phyloP scores from a whole-genome alignment of 371 early-diverging fungal genomes.

The Mucor plumbeus region DNA sequence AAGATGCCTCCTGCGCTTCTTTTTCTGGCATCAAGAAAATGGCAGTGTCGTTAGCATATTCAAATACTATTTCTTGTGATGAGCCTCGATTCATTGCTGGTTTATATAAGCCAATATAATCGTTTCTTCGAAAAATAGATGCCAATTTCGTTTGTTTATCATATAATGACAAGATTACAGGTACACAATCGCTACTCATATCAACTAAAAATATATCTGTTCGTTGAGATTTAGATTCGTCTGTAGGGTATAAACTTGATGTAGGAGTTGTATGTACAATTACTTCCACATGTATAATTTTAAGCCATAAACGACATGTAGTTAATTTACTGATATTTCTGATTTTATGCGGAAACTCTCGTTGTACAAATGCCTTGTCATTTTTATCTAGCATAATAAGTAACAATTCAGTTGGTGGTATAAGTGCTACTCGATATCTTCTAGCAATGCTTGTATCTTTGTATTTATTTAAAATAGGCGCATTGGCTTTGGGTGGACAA shows the following conservation, averaged over 20 bases:
- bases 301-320: slow-evolving; percentile 39
- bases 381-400: slow-evolving; percentile 34
- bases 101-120: slow-evolving; percentile 39
- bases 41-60: slow-evolving; percentile 37
- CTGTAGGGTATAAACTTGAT: slow-evolving; percentile 9
- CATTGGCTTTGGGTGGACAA: slow-evolving; percentile 30
- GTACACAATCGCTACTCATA: slow-evolving; percentile 33
- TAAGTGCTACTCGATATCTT: slow-evolving; percentile 25
- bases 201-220: slow-evolving; percentile 42
- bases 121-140: slow-evolving; percentile 35
- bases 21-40: slow-evolving; percentile 50
- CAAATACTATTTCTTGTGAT: slow-evolving; percentile 30
- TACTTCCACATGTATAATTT: slow-evolving; percentile 42
- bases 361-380: slow-evolving; percentile 35
- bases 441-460: slow-evolving; percentile 16
- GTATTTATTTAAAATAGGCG: slow-evolving; percentile 22
- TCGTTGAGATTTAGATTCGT: slow-evolving; percentile 20
- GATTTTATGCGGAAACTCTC: slow-evolving; percentile 31
- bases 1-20: slow-evolving; percentile 41
- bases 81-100: background rate
- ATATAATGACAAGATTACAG: slow-evolving; percentile 40
- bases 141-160: slow-evolving; percentile 37
- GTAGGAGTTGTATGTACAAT: slow-evolving; percentile 22
- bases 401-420: slow-evolving; percentile 41
- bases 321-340: background rate